Conservation (phyloP, 106 monocot species). For the Posidonia australis region DNA sequence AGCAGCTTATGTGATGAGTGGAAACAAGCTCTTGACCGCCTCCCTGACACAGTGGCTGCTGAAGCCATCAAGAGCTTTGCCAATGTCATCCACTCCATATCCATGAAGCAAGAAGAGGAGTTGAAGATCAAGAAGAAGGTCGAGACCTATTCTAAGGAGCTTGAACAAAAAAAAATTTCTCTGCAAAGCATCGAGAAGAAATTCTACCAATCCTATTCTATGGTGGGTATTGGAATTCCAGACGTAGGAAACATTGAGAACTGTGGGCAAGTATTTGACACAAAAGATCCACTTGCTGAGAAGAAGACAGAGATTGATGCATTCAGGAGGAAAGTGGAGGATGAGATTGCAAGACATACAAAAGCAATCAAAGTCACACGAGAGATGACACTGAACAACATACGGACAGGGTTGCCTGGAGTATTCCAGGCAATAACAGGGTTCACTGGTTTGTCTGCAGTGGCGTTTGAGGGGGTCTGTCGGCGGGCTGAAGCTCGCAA, state of each 20-base stretch:
- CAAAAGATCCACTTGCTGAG: conserved; percentile 59
- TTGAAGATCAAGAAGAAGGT: conserved; percentile 62
- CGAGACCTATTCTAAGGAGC: conserved; percentile 56
- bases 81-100: conserved; percentile 66
- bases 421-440: conserved; percentile 84
- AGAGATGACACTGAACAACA: conserved; percentile 72
- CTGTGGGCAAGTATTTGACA: conserved; percentile 40
- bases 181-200: conserved; percentile 75
- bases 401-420: conserved; percentile 74
- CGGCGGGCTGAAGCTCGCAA: conserved; percentile 18
- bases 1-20: conserved; percentile 76
- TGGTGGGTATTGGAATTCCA: conserved; percentile 42
- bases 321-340: conserved; percentile 65
- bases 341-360: conserved; percentile 43
- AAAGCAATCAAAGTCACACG: conserved; percentile 62
- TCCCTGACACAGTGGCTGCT: conserved; percentile 74
- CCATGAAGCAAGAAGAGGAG: conserved; percentile 69
- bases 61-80: conserved; percentile 80
- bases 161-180: conserved; percentile 61
- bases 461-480: conserved; percentile 58
- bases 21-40: conserved; percentile 77
- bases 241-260: conserved; percentile 6
- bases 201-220: conserved; percentile 77
- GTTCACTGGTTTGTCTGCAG: conserved; percentile 59
- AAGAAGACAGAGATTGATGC: conserved; percentile 49